These are phyloP conservation scores for Allium fistulosum DNA, from an alignment of 106 monocot genomes.

Conservation along the genomic window DNA sequence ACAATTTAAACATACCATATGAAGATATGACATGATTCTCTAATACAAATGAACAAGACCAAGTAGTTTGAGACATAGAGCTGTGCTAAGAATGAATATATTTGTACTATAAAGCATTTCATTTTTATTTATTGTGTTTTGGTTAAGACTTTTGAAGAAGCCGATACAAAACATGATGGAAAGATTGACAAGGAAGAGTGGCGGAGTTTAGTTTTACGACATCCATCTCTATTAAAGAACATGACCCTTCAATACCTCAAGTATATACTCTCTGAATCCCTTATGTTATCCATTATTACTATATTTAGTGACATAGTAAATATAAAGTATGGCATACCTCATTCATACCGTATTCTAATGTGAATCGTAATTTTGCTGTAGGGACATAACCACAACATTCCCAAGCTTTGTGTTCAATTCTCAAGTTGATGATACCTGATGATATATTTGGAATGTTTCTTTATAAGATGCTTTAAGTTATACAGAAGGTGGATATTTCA, in stretches of 20 bases:
- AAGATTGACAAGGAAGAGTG: slow-evolving; percentile 97
- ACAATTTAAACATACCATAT: too few relatives aligned
- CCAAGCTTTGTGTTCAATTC: slow-evolving; percentile 72
- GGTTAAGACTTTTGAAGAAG: slow-evolving; percentile 91
- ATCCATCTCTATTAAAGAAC: slow-evolving; percentile 93
- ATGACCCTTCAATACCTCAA: slow-evolving; percentile 97
- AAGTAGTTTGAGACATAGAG: too few relatives aligned
- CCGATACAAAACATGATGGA: slow-evolving; percentile 97
- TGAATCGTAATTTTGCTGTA: slow-evolving; percentile 7
- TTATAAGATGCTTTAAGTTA: not conserved
- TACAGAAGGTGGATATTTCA: too few relatives aligned
- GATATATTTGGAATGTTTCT: not conserved
- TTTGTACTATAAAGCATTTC: too few relatives aligned
- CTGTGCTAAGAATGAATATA: too few relatives aligned
- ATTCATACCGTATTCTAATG: not conserved
- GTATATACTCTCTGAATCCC: slow-evolving; percentile 13
- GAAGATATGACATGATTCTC: too few relatives aligned
- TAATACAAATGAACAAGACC: too few relatives aligned
- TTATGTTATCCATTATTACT: not conserved
- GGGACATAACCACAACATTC: slow-evolving; percentile 71
- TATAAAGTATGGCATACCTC: not conserved
- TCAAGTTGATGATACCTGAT: slow-evolving; percentile 57
- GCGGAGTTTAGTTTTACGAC: slow-evolving; percentile 81
- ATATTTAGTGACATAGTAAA: not conserved
- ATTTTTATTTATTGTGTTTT: not conserved